Base-by-base conservation (phyloP, 805 yeast genomes). In the Middelhovenomyces tepae region DNA sequence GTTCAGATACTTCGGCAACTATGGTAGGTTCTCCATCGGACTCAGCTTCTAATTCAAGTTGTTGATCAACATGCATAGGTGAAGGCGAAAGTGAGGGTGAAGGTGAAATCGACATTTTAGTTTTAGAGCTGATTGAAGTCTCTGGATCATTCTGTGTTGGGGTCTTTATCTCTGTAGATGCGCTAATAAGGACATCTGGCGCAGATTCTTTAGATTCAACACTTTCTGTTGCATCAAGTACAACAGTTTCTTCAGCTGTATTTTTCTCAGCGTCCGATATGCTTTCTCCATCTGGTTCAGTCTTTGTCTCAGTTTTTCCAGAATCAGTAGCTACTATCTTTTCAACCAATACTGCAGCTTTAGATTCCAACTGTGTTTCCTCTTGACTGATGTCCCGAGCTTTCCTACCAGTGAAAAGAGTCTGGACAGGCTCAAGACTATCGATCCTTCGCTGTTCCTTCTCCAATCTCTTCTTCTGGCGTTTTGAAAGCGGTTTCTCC, bases 201-300 rank as follows among this genome's bases (percentile, higher is more conserved):
- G 38, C 29, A 11, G 32, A 31, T 25, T 41, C 45, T 31, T 23
- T 33, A 15, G 16, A 28, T 34, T 18, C 24, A 17, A 27, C 27
- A 24, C 34, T 16, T 27, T 10, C 34, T 20, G 15, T 7, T 10
- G 35, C 7, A 28, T 14, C 37, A 71, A 69, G 42, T 67, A 74
- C 39, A 75, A 65, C 42, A 67, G 68, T 42, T 78, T 77, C 47
- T 69, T 71, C 48, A 76, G 81, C 19, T 78, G 56, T 16, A 43
- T 45, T 68, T 73, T 53, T 71, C 60, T 44, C 75, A 80, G 78
- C 38, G 50, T 81, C 85, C 37, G 78, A 64, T 38, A 75, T 15
- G 32, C 9, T 14, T n/a, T 5, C 22, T 22, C 24, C 20, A 27
- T 13, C 30, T 7, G 30, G 30, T 11, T 14, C 16, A 7, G 19